These are phyloP conservation scores for Candida buenavistaensis DNA, from an alignment of 1,139 yeast genomes.

Conservation along the genomic window DNA sequence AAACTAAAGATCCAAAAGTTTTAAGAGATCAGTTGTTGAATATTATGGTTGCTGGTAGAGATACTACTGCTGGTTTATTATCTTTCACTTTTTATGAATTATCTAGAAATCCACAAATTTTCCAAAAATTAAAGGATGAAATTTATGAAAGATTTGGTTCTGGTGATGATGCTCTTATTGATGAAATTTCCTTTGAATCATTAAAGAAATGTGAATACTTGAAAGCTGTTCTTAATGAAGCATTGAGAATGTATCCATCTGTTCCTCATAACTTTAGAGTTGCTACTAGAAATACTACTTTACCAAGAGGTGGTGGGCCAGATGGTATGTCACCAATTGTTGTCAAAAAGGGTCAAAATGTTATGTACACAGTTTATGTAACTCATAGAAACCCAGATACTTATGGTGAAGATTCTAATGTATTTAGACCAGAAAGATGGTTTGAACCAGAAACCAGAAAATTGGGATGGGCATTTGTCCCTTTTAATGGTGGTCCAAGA, in stretches of 20 bases:
- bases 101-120: constrained; percentile 43
- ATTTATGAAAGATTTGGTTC: constrained; percentile 33
- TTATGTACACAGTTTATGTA: constrained; percentile 38
- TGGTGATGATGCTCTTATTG: constrained; percentile 22
- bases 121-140: constrained; percentile 33
- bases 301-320: constrained; percentile 57
- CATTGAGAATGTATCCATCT: constrained; percentile 52
- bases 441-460: constrained; percentile 23
- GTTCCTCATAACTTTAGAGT: constrained; percentile 51
- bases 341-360: constrained; percentile 41
- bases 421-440: constrained; percentile 55
- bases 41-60: constrained; percentile 55
- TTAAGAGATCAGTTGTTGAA: constrained; percentile 54
- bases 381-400: constrained; percentile 39
- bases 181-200: constrained; percentile 39
- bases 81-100: constrained; percentile 48
- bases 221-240: constrained; percentile 48
- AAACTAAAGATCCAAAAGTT: constrained; percentile 46
- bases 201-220: constrained; percentile 51
- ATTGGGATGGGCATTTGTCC: constrained; percentile 45
- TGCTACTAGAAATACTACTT: constrained; percentile 36
- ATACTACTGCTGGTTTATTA: constrained; percentile 57
- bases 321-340: constrained; percentile 45
- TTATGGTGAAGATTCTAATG: constrained; percentile 50
- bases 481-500: constrained; percentile 47